phyloP scores from a whole-genome alignment of 768 basidiomycete species.

The Chalciporus sphaerocephalus region DNA sequence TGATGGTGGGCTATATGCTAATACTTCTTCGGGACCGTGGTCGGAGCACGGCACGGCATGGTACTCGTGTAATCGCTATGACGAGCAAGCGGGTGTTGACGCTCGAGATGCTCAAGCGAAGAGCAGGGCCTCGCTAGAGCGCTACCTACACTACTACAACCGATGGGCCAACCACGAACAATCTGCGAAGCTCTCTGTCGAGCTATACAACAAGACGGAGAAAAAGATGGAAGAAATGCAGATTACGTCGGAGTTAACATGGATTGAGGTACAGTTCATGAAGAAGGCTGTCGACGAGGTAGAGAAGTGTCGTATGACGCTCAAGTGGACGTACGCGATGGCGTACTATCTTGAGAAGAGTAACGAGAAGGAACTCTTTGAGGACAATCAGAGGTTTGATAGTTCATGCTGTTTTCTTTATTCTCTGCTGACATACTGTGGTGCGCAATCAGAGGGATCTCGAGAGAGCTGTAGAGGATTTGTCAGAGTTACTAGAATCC shows the following conservation, averaged over 20 bases:
- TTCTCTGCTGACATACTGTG: background rate
- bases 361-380: conserved; percentile 92
- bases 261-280: conserved; percentile 99
- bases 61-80: conserved; percentile 98
- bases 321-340: conserved; percentile 99
- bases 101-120: conserved; percentile 89
- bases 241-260: conserved; percentile 82
- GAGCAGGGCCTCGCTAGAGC: conserved; percentile 86
- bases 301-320: conserved; percentile 84
- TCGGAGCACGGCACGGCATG: conserved; percentile 93
- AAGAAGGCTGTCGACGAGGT: conserved; percentile 96
- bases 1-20: background rate
- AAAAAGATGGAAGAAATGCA: conserved; percentile 99
- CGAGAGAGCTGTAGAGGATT: conserved; percentile 91
- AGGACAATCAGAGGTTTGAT: conserved; percentile 93
- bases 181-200: conserved; percentile 92
- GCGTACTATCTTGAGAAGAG: conserved; percentile 90
- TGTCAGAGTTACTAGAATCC: conserved; percentile 90
- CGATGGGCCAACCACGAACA: conserved; percentile 99
- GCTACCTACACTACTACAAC: conserved; percentile 98
- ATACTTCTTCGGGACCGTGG: conserved; percentile 74
- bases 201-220: conserved; percentile 92
- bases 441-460: conserved; percentile 57
- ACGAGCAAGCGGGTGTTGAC: conserved; percentile 84
- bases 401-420: conserved; percentile 13